A percentile compares a stretch with the other conserved stretches of the same genome.
Evolutionary conservation across 164 flowering plant genomes (phyloP).

Genomic region (Magnolia sinica): DNA sequence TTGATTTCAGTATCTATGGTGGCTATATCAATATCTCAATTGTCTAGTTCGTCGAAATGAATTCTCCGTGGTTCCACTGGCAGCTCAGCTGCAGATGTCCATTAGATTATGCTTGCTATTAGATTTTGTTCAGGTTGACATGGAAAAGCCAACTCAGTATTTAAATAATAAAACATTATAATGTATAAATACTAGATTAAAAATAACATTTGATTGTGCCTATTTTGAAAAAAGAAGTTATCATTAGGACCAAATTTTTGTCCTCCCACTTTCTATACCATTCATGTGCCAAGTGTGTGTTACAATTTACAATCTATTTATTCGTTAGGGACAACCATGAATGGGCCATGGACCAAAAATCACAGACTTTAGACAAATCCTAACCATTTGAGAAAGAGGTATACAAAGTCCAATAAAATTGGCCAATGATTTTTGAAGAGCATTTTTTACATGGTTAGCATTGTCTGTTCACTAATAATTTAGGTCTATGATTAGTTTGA

Average conservation of each 20-base stretch:
- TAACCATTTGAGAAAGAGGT: no score
- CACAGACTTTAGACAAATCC: no score
- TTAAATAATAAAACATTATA: no score
- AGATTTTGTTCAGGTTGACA: background rate
- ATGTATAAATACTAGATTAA: background rate
- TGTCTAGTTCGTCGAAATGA: constrained; percentile 49
- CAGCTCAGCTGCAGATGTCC: constrained; percentile 36
- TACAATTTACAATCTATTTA: no score
- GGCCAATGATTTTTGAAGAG: background rate
- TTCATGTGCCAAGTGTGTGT: no score
- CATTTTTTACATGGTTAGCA: background rate
- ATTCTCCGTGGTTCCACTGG: constrained; percentile 52
- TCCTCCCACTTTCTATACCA: no score
- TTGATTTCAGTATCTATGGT: constrained; percentile 15
- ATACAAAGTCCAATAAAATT: background rate
- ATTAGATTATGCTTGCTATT: constrained; percentile 9
- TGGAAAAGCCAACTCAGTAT: background rate
- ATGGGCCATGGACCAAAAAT: no score
- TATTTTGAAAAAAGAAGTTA: background rate
- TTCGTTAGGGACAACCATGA: no score
- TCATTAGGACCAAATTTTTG: no score
- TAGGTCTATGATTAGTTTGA: background rate
- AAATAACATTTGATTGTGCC: background rate
- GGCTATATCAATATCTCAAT: constrained; percentile 15
- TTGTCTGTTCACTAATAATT: background rate